A percentile compares a stretch with the other conserved stretches of the same genome.
Conservation (phyloP, 768 basidiomycete genomes). For the Botryobasidium botryosum region DNA sequence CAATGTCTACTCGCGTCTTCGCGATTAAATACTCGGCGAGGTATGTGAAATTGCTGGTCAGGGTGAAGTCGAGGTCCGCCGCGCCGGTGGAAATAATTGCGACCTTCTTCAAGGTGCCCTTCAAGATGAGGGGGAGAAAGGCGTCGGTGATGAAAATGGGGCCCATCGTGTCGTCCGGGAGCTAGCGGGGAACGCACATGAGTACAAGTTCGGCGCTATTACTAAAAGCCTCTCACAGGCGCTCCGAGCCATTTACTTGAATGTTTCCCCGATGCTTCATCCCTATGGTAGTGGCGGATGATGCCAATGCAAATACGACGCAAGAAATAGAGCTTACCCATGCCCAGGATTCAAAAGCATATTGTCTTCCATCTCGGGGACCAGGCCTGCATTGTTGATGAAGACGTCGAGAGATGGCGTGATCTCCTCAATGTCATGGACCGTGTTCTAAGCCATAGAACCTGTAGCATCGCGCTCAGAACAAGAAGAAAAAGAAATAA, state of each 20-base stretch:
- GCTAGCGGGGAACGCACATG: background rate
- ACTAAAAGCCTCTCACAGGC: constrained; percentile 4
- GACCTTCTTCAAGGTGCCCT: constrained; percentile 9
- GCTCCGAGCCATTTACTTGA: constrained; percentile 9
- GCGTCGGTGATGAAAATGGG: constrained; percentile 9
- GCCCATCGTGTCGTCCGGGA: constrained; percentile 14
- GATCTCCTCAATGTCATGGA: constrained; percentile 4
- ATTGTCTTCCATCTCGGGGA: no score
- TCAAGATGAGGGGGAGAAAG: constrained; percentile 14
- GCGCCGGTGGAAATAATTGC: constrained; percentile 5
- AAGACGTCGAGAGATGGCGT: constrained; percentile 10
- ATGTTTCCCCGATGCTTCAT: background rate
- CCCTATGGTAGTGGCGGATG: no score
- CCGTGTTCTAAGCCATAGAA: background rate
- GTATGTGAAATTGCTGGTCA: no score
- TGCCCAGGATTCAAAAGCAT: no score
- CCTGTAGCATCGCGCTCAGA: no score
- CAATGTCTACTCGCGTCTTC: constrained; percentile 2
- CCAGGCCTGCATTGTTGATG: constrained; percentile 6
- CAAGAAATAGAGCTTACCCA: no score
- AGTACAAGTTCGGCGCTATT: background rate
- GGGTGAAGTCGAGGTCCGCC: constrained; percentile 5
- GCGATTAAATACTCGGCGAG: constrained; percentile 6
- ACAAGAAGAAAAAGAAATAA: background rate
- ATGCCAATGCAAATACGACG: no score